Conservation (phyloP, 2,329 filamentous ascomycete genomes). For the Botrytis aclada region DNA sequence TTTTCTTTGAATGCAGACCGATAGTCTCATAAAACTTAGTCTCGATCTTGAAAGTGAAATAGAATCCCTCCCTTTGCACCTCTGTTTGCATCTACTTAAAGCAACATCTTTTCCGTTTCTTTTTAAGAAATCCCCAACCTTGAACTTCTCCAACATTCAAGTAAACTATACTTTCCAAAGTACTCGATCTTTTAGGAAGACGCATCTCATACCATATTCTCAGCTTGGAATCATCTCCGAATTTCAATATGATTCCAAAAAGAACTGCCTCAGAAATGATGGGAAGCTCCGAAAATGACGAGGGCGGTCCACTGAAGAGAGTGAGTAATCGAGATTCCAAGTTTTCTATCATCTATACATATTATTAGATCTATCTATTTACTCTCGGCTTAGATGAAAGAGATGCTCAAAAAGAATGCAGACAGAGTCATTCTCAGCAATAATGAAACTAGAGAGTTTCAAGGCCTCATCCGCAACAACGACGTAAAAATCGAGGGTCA, state of each 20-base stretch:
- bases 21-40: background rate
- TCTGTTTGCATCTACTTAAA: background rate
- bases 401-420: background rate
- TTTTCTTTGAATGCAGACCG: background rate
- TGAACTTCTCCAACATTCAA: background rate
- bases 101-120: background rate
- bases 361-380: background rate
- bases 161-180: background rate
- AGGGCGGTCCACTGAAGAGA: background rate
- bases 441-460: background rate
- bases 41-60: background rate
- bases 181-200: accelerated
- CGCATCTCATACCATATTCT: accelerated
- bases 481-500: background rate
- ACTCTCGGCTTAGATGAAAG: background rate
- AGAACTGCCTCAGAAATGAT: background rate
- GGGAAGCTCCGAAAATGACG: too few relatives aligned
- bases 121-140: too few relatives aligned
- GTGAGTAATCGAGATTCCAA: background rate
- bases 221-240: too few relatives aligned
- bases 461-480: background rate
- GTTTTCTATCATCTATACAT: background rate
- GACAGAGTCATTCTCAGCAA: background rate
- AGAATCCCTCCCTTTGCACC: background rate
- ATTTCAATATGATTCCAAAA: background rate